Percentiles rank a stretch among this genome's conserved stretches.
phyloP scores from a whole-genome alignment of 371 early-diverging fungal species.

The Umbelopsis sp. region DNA sequence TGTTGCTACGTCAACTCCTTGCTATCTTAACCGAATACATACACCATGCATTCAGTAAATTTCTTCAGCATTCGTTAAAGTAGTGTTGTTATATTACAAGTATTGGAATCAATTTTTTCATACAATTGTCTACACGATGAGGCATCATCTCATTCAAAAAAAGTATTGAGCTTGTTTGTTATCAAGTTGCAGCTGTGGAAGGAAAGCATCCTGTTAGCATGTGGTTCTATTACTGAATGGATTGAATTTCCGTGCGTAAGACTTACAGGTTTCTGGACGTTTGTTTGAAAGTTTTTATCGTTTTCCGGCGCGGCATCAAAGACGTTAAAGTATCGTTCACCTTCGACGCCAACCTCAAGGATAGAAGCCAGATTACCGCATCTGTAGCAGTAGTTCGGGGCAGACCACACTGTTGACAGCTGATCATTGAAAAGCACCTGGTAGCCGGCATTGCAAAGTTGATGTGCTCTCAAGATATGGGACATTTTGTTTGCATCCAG shows the following conservation, averaged over 20 bases:
- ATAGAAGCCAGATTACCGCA: slow-evolving; percentile 95
- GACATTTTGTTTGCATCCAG: slow-evolving; percentile 83
- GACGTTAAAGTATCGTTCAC: slow-evolving; percentile 85
- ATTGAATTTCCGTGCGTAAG: not conserved
- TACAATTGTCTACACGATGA: no score
- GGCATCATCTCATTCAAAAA: not conserved
- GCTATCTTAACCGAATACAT: no score
- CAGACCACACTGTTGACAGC: slow-evolving; percentile 91
- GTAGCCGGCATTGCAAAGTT: slow-evolving; percentile 96
- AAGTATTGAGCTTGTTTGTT: slow-evolving; percentile 10
- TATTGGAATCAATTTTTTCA: no score
- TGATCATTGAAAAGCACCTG: slow-evolving; percentile 86
- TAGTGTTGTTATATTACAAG: no score
- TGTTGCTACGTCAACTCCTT: no score
- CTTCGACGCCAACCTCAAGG: slow-evolving; percentile 83
- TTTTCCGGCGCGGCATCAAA: slow-evolving; percentile 91
- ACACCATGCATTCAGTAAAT: no score
- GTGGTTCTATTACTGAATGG: no score
- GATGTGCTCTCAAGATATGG: slow-evolving; percentile 94
- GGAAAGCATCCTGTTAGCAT: no score
- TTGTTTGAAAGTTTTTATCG: slow-evolving; percentile 47
- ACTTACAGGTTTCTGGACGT: slow-evolving; percentile 7
- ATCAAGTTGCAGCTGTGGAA: slow-evolving; percentile 1
- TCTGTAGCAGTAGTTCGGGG: slow-evolving; percentile 93
- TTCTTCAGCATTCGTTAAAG: no score